phyloP scores from a whole-genome alignment of 306 rosid species.

The Hippophae rhamnoides region DNA sequence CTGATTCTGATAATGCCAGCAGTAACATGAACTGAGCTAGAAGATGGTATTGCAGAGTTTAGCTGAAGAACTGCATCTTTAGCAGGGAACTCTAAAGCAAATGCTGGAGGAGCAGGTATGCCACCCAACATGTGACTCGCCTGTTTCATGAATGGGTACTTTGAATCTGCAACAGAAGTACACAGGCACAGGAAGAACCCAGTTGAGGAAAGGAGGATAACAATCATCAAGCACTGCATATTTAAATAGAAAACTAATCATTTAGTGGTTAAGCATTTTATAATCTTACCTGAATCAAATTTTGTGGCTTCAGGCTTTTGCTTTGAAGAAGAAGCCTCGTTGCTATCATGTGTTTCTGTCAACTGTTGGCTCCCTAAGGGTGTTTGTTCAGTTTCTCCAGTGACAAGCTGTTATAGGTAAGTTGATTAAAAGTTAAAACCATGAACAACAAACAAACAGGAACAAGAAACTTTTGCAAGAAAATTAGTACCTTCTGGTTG shows the following conservation, averaged over 20 bases:
- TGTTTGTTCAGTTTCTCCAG: slow-evolving; percentile 26
- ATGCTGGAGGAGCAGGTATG: slow-evolving; percentile 82
- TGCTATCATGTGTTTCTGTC: slow-evolving; percentile 24
- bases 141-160: slow-evolving; percentile 36
- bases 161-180: slow-evolving; percentile 28
- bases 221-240: background rate
- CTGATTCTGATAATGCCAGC: slow-evolving; percentile 80
- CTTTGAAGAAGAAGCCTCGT: slow-evolving; percentile 38
- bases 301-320: slow-evolving; percentile 25
- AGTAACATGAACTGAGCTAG: slow-evolving; percentile 55
- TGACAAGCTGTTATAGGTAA: slow-evolving; percentile 31
- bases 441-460: slow-evolving; percentile 1
- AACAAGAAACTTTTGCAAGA: slow-evolving; percentile 1
- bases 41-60: slow-evolving; percentile 47
- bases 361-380: slow-evolving; percentile 23
- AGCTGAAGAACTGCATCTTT: slow-evolving; percentile 43
- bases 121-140: slow-evolving; percentile 49
- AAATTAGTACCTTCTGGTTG: slow-evolving; percentile 37
- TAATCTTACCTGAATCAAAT: slow-evolving; percentile 37
- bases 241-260: background rate
- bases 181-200: background rate
- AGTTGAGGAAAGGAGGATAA: background rate
- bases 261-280: background rate
- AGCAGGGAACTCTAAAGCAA: slow-evolving; percentile 61
- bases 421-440: slow-evolving; percentile 9